Evolutionary conservation across 768 basidiomycete species (phyloP), one percentile per base, ranked within the genome.

Genomic region (Phylloporus rhodoxanthus): DNA sequence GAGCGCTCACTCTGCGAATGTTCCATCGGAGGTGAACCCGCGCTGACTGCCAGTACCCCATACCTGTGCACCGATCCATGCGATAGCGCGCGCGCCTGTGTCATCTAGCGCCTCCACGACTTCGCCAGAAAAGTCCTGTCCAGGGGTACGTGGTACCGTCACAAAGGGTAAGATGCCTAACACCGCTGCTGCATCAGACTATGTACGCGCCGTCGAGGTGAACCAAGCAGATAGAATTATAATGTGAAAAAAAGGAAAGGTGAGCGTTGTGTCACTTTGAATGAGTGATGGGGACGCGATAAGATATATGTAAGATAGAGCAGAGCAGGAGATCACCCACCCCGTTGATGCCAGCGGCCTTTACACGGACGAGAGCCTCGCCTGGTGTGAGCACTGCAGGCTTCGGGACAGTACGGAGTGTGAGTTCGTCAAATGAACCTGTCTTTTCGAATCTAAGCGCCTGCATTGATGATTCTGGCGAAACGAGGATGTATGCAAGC

Each of bases 41-140:
- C 68, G 50, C 5, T 60, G 54, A 21, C 66, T 41, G 28, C 68
- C 66, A 0, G 67, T 70, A 29, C 67, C 69, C 67, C 67, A 68
- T 3, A 68, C 69, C 0, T 70, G 51, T 29, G 57, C 51, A 37
- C 64, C 68, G 0, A 64, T 43, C 67, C 67, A 68, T 4, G 52
- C 7, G 2, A 49, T 34, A 1, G 54, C 49, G 0, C 54, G 28
- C 5, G 46, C 37, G 8, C 66, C 67, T 2, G 50, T 21, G 4
- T 59, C 48, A 19, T 69, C 63, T 42, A 63, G 32, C 1, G 65
- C 68, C 26, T 69, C 66, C 9, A 64, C 60, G 28, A 68, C 64
- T 17, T 69, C 60, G 0, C 67, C 67, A 1, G 67, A 69, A 32
- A 70, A 70, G 36, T 68, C 67, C 36, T 69, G 51, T 29, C 67